Percentiles rank a stretch among this genome's conserved stretches.
These are phyloP conservation scores for Nannochloropsis salina DNA, from an alignment of 108 stramenopile genomes.

Conservation along the genomic window DNA sequence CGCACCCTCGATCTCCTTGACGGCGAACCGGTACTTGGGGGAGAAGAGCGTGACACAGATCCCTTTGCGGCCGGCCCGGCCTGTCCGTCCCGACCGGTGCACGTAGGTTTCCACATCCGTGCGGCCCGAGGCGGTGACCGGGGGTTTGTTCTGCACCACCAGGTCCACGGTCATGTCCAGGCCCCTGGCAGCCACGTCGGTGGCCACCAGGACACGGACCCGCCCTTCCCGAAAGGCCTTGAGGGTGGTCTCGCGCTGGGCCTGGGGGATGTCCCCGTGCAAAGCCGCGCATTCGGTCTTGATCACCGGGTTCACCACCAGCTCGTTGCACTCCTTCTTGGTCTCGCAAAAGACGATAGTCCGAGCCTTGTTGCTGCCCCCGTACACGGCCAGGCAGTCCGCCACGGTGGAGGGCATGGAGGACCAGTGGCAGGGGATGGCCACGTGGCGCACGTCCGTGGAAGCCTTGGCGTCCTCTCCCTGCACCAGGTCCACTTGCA, in stretches of 20 bases:
- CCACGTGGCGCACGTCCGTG: slow-evolving; percentile 86
- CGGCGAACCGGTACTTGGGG: slow-evolving; percentile 64
- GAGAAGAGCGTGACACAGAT: slow-evolving; percentile 86
- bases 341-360: slow-evolving; percentile 97
- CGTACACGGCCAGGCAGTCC: slow-evolving; percentile 68
- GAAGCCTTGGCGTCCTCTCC: slow-evolving; percentile 66
- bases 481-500: slow-evolving; percentile 80
- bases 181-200: slow-evolving; percentile 98
- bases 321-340: slow-evolving; percentile 82
- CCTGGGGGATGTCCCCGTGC: slow-evolving; percentile 99
- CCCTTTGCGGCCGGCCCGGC: slow-evolving; percentile 91
- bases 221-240: slow-evolving; percentile 83
- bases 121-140: slow-evolving; percentile 58
- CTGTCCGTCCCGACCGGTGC: slow-evolving; percentile 95
- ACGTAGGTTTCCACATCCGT: slow-evolving; percentile 77
- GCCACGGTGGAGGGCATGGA: slow-evolving; percentile 72
- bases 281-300: slow-evolving; percentile 62
- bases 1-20: slow-evolving; percentile 82
- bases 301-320: slow-evolving; percentile 42
- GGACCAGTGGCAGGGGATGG: slow-evolving; percentile 82
- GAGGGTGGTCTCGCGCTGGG: slow-evolving; percentile 91
- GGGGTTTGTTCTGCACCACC: slow-evolving; percentile 87
- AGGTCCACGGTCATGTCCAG: slow-evolving; percentile 97
- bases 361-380: slow-evolving; percentile 81
- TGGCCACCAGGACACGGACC: slow-evolving; percentile 95